Conservation (phyloP, 768 basidiomycete genomes). For the Phaeolepiota aurea region DNA sequence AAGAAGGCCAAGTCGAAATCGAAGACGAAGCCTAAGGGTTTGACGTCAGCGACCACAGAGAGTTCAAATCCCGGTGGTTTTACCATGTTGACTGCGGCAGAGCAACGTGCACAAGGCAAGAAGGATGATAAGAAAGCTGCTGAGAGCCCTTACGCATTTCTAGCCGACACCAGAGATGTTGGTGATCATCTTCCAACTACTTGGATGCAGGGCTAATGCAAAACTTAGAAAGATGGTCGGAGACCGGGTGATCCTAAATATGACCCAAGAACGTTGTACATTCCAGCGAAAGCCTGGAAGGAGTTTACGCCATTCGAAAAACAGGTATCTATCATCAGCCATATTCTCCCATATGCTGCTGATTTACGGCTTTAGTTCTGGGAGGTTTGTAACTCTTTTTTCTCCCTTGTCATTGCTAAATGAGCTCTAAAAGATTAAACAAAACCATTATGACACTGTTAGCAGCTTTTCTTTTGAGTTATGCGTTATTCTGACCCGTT, state of each 20-base stretch:
- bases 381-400: slow-evolving; percentile 40
- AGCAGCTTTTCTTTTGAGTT: slow-evolving; percentile 8
- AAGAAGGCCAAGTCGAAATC: slow-evolving; percentile 23
- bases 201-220: slow-evolving; percentile 4
- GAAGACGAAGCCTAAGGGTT: slow-evolving; percentile 16
- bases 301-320: slow-evolving; percentile 94
- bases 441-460: slow-evolving; percentile 94
- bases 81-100: slow-evolving; percentile 76
- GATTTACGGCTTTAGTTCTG: slow-evolving; percentile 44
- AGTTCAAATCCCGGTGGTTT: slow-evolving; percentile 18
- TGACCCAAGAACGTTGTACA: slow-evolving; percentile 80
- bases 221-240: slow-evolving; percentile 65
- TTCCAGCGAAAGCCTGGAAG: slow-evolving; percentile 72
- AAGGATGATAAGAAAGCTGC: slow-evolving; percentile 77
- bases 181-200: slow-evolving; percentile 11
- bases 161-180: slow-evolving; percentile 67
- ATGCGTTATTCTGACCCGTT: slow-evolving; percentile 8
- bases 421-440: slow-evolving; percentile 66
- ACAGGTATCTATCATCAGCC: slow-evolving; percentile 46
- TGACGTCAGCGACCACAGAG: neutral
- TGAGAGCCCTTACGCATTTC: slow-evolving; percentile 73
- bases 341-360: neutral
- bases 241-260: slow-evolving; percentile 78
- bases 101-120: slow-evolving; percentile 62
- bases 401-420: slow-evolving; percentile 1